phyloP scores from a whole-genome alignment of 305 asterid genomes.

The Vinca major region DNA sequence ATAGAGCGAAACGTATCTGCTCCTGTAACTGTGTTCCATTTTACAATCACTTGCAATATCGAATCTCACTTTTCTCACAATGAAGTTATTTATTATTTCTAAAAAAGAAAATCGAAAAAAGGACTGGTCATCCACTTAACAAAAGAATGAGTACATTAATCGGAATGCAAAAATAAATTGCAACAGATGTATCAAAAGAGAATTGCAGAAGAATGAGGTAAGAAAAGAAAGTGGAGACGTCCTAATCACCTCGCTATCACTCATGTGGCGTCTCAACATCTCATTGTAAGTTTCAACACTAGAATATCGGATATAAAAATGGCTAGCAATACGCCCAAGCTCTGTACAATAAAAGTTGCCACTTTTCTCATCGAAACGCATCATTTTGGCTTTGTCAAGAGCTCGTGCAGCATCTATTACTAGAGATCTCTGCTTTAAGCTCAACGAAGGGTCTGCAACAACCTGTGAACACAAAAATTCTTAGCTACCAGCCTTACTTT shows the following conservation, averaged over 20 bases:
- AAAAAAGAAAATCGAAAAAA: neutral
- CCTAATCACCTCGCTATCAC: conserved; percentile 70
- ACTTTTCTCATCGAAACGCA: conserved; percentile 99
- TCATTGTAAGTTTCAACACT: conserved; percentile 97
- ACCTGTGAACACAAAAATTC: conserved; percentile 40
- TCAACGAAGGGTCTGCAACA: conserved; percentile 81
- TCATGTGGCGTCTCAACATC: conserved; percentile 87
- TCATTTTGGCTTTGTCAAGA: conserved; percentile 98
- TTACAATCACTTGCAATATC: neutral
- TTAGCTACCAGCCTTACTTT: neutral
- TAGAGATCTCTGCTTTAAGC: conserved; percentile 87
- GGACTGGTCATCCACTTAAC: neutral
- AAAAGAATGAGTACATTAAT: neutral
- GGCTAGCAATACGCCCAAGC: conserved; percentile 99
- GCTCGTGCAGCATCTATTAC: conserved; percentile 94
- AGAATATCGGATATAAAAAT: conserved; percentile 91
- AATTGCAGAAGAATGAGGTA: neutral
- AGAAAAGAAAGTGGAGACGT: neutral
- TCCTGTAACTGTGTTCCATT: neutral
- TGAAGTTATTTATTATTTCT: neutral
- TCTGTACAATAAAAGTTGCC: conserved; percentile 97
- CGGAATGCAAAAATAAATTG: neutral
- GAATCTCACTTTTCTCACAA: neutral
- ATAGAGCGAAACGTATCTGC: neutral
- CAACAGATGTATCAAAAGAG: neutral